Evolutionary conservation across 768 basidiomycete genomes (phyloP).

Genomic region (Kockovaella imperatae): DNA sequence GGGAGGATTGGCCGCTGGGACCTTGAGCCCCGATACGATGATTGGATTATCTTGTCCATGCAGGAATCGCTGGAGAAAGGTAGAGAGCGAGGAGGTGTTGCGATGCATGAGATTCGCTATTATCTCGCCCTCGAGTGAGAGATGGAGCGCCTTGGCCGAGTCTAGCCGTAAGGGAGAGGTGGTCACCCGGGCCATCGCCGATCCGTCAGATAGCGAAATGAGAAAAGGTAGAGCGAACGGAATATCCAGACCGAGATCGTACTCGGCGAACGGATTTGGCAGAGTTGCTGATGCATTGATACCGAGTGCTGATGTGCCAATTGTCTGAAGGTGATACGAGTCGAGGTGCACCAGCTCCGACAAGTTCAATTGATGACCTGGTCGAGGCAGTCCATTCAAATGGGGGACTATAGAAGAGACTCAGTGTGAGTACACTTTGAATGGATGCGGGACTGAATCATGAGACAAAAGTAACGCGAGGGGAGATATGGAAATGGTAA

Average conservation of each 20-base stretch:
- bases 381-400: conserved; percentile 28
- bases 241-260: conserved; percentile 18
- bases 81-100: conserved; percentile 24
- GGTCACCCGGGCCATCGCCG: conserved; percentile 35
- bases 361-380: conserved; percentile 32
- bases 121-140: conserved; percentile 25
- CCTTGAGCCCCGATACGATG: conserved; percentile 25
- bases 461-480: conserved; percentile 5
- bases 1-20: conserved; percentile 7
- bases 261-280: conserved; percentile 23
- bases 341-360: conserved; percentile 31
- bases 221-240: conserved; percentile 36
- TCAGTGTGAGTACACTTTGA: conserved; percentile 2
- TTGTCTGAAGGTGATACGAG: conserved; percentile 28
- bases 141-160: conserved; percentile 7
- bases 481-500: not conserved
- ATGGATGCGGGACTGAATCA: not conserved
- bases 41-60: conserved; percentile 38
- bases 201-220: conserved; percentile 21
- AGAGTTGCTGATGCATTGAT: conserved; percentile 28
- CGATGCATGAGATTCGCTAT: conserved; percentile 11
- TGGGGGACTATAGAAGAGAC: conserved; percentile 21
- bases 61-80: conserved; percentile 37
- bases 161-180: conserved; percentile 28
- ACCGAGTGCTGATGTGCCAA: conserved; percentile 3